Base-by-base conservation (phyloP, 306 rosid genomes). In the Medicago lupulina region DNA sequence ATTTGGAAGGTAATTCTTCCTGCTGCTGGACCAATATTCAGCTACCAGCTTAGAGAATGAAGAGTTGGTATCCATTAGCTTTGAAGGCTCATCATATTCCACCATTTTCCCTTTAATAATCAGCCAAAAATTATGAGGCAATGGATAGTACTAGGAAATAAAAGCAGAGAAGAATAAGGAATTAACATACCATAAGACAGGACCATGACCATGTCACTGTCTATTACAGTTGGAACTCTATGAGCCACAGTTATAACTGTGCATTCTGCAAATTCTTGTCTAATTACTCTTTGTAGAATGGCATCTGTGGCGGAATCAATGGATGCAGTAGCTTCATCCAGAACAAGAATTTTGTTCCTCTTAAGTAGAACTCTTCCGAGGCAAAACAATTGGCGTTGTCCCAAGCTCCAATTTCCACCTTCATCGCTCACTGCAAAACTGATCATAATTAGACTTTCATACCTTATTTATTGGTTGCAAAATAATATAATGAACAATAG, bases 141-240 rank as follows among this genome's bases (percentile, higher is more conserved):
- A 46, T 7, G 40, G 5, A 47, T 19, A 63, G 23, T 44, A 55
- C 13, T 21, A 54, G 13, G 4, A 3, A 31, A 21, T 21, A 1
- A 21, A 21, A 21, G 23, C 1, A 21, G 23, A 21, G 1, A 21
- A 21, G 23, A 44, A 7, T n/a, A 17, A 53, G 16, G 7, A 40
- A 16, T 5, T 12, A 64, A 58, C 85, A 47, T 90, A 92, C 96
- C 93, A 64, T 82, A 81, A 34, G 97, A 92, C 40, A 88, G 86
- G 59, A 92, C 97, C 91, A 92, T 82, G 88, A 92, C 97, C 93
- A 85, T 85, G 83, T 92, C 90, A 83, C 97, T 87, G 44, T 89
- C 96, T 50, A 87, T 83, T 6, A 90, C 97, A 4, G 97, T 90
- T 25, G 96, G 93, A 74, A 92, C 90, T 31, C 36, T 31, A 6